Evolutionary conservation across 371 early-diverging fungal genomes (phyloP), one percentile per base, ranked within the genome.

Genomic region (Lichtheimia corymbifera): DNA sequence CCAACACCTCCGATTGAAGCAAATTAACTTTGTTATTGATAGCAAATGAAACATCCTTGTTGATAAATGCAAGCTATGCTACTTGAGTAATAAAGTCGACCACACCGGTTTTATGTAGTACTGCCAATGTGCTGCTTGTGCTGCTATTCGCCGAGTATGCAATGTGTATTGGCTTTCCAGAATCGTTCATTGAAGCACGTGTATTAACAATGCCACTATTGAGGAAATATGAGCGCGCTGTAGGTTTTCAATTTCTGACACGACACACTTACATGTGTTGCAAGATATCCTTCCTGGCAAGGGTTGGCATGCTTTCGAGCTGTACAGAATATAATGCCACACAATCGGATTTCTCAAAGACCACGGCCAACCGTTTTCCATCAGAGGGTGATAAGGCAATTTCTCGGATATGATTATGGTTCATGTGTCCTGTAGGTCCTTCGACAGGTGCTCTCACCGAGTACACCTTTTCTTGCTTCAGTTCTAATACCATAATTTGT

Each of bases 311-410:
- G 3, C 63, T 53, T 7, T 59, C 49, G 12, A 59, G 22, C 18
- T 67, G 61, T 6, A 73, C 52, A 14, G 63, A 51, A 30, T 71
- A 80, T 1, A 76, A 50, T 5, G 62, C 66, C 2, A 76, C 54
- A 4, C 65, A 42, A 7, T 63, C 40, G 3, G 66, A 66, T 17
- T 74, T 43, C 14, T 74, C 72, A 59, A 66, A 76, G 0, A 60
- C 55, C 12, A 76, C 59, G 2, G 66, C 77, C 15, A 80, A 40
- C 47, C 80, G 53, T 22, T 71, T 58, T 2, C 77, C 80, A 44
- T 67, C 51, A 17, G 59, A 44, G 15, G 58, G 64, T 27, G 74
- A 77, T 14, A 80, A 55, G 5, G 59, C 41, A 12, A 80, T 69
- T 45, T 80, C 70, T n/a, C 65, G 59, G 51, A 80, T 76, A 0